Base-by-base conservation (phyloP, 2,329 filamentous ascomycete genomes). In the Colletotrichum salicis region DNA sequence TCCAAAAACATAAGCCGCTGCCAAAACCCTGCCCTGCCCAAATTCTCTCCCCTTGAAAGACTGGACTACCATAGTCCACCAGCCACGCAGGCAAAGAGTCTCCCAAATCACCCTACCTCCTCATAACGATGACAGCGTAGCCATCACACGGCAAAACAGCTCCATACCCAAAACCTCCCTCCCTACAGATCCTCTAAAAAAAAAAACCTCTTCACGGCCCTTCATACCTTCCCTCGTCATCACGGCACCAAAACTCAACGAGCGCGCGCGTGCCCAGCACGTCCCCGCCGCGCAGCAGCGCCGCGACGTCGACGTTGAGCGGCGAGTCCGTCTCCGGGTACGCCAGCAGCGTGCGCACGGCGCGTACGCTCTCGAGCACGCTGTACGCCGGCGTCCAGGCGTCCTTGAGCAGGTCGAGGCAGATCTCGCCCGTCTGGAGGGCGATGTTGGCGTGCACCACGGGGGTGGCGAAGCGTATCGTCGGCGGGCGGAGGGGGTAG, bases 331-430 rank as follows among this genome's bases (percentile, higher is more conserved):
- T 87, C 80, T 91, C 93, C 1, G 93, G 92, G 73, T 87, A 90
- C 64, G 80, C 86, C 70, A 94, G 84, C 76, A 96, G 85, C 84
- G 93, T 88, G 75, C 93, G 89, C 74, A 96, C 88, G 58, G 90
- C 90, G 76, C 93, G 91, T 77, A 96, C 84, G 73, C 92, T 93
- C 77, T 92, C 89, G 45, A 92, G 88, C 24, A 98, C 88, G 52
- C 92, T 95, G 82, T 97, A 96, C 22, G 94, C 91, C 1, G 95
- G 94, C 71, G 93, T 93, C 96, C 96, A 98, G 22, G 88, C 88
- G 67, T 92, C 88, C 78, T 88, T 88, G 71, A 99, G 87, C 73
- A 98, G 87, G 79, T 98, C 96, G 33, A 98, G 90, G 81, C 96
- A 99, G 79, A 99, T 96, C 83, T 98, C 95, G 76, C 96, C 96